Percentiles rank a stretch among this genome's conserved stretches.
Conservation (phyloP, 306 rosid genomes). For the Prunus padus region DNA sequence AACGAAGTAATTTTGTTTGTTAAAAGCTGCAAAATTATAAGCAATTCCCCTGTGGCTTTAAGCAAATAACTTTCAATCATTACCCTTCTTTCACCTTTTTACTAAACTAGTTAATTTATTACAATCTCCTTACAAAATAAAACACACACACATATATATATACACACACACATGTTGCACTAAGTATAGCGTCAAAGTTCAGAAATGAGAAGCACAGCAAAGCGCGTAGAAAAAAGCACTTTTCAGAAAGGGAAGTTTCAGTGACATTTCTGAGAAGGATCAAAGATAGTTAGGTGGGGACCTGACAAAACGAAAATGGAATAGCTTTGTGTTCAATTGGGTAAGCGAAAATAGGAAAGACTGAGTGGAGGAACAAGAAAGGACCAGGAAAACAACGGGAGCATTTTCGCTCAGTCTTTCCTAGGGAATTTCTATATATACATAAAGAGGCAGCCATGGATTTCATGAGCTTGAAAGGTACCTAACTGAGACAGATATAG, state of each 20-base stretch:
- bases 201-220: background rate
- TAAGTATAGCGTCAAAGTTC: background rate
- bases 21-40: too few relatives aligned
- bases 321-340: background rate
- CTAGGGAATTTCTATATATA: too few relatives aligned
- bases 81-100: background rate
- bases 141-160: background rate
- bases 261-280: conserved; percentile 5
- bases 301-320: background rate
- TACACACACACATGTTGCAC: too few relatives aligned
- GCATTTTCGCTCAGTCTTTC: too few relatives aligned
- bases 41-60: too few relatives aligned
- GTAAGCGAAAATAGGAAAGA: conserved; percentile 12
- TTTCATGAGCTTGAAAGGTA: too few relatives aligned
- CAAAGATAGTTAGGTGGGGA: conserved; percentile 17
- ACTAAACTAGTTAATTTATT: background rate
- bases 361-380: background rate
- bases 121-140: background rate
- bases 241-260: background rate
- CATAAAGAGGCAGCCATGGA: too few relatives aligned
- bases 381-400: background rate
- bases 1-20: too few relatives aligned
- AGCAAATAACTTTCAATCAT: conserved; percentile 56
- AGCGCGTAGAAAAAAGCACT: background rate
- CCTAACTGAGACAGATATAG: too few relatives aligned